Conservation (phyloP, 768 basidiomycete genomes). For the Lepiota brunneoincarnata region DNA sequence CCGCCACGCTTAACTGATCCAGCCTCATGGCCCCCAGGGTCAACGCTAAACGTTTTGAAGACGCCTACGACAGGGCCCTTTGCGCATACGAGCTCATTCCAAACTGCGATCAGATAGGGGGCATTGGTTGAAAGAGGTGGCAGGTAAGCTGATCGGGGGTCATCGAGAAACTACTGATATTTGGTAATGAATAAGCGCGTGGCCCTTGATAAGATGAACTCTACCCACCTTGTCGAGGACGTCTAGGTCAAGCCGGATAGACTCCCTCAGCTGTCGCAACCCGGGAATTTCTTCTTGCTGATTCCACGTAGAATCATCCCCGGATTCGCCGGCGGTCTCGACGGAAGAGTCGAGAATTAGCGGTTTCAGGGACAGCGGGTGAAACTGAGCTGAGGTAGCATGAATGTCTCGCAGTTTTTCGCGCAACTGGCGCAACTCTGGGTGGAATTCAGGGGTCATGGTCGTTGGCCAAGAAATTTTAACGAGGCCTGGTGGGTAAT, state of each 20-base stretch:
- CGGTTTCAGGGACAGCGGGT: slow-evolving; percentile 33
- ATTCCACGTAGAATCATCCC: slow-evolving; percentile 40
- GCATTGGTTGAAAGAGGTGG: slow-evolving; percentile 72
- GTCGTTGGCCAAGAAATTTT: background rate
- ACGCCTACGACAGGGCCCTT: slow-evolving; percentile 55
- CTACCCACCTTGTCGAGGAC: slow-evolving; percentile 40
- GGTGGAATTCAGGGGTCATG: slow-evolving; percentile 20
- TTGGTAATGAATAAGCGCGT: slow-evolving; percentile 11
- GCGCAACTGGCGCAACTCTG: slow-evolving; percentile 29
- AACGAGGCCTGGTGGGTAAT: too few species aligned
- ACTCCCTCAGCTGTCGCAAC: slow-evolving; percentile 43
- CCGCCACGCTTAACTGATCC: slow-evolving; percentile 8
- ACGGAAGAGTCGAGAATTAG: slow-evolving; percentile 47
- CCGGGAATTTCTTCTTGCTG: slow-evolving; percentile 43
- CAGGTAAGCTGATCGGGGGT: slow-evolving; percentile 39
- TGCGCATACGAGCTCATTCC: slow-evolving; percentile 72
- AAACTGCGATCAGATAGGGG: slow-evolving; percentile 77
- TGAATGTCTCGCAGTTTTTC: slow-evolving; percentile 30
- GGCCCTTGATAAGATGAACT: background rate
- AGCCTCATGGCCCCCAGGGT: slow-evolving; percentile 1
- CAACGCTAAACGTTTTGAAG: slow-evolving; percentile 48
- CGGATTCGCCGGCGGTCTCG: slow-evolving; percentile 26
- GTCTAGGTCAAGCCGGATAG: slow-evolving; percentile 43
- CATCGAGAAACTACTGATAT: slow-evolving; percentile 60
- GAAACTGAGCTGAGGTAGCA: slow-evolving; percentile 33